Evolutionary conservation across 2,329 filamentous ascomycete genomes (phyloP).

Genomic region (Chrysosphaeria jannelii): DNA sequence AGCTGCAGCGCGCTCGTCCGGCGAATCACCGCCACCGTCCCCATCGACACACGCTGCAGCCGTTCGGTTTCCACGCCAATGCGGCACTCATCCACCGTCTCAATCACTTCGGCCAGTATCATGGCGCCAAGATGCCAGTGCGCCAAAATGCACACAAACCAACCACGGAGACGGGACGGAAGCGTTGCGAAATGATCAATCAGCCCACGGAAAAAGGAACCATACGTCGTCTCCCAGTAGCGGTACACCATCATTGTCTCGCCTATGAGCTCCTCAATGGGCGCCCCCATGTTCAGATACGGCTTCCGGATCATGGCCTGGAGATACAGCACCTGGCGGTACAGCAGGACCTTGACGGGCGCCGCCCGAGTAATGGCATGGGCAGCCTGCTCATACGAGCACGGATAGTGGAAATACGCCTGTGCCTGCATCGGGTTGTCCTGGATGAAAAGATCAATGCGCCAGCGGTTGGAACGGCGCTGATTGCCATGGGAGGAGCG

Average conservation of each 20-base stretch:
- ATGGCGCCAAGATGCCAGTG: constrained; percentile 27
- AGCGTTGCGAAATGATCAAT: constrained; percentile 17
- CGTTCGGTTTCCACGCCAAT: constrained; percentile 7
- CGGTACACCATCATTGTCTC: constrained; percentile 18
- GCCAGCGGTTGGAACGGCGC: constrained; percentile 5
- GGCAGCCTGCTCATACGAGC: constrained; percentile 19
- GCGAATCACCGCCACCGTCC: constrained; percentile 13
- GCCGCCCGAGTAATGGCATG: constrained; percentile 19
- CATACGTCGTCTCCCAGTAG: constrained; percentile 22
- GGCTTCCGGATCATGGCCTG: constrained; percentile 18
- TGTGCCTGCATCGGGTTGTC: constrained; percentile 6
- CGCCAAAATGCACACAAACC: constrained; percentile 24
- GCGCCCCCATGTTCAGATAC: constrained; percentile 7
- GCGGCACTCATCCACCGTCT: constrained; percentile 14
- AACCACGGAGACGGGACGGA: constrained; percentile 22
- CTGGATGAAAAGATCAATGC: constrained; percentile 10
- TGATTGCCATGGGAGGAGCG: constrained; percentile 2
- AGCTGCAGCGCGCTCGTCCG: constrained; percentile 14
- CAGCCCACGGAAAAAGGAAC: constrained; percentile 19
- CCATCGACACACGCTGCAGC: constrained; percentile 6
- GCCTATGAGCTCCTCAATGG: constrained; percentile 17
- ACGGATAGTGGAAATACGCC: constrained; percentile 16
- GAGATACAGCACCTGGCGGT: constrained; percentile 22
- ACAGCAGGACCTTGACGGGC: constrained; percentile 27
- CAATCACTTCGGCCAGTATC: constrained; percentile 21